Evolutionary conservation across 2,329 filamentous ascomycete genomes (phyloP).

Genomic region (Penicillium sp.): DNA sequence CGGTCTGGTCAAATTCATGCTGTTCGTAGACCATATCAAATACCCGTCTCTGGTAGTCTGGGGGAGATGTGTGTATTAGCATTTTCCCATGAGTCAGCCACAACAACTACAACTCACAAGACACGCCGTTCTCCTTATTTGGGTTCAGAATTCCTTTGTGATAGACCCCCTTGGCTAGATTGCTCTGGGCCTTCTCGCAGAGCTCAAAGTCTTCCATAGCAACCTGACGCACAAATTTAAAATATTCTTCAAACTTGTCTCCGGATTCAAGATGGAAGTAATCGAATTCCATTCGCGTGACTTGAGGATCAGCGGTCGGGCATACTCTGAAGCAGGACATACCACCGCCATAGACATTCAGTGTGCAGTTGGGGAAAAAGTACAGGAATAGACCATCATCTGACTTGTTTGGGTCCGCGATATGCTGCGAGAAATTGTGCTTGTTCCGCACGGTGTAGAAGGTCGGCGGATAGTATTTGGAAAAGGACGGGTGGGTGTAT

Average conservation of each 20-base stretch:
- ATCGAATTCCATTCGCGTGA: slow-evolving; percentile 58
- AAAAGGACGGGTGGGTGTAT: slow-evolving; percentile 58
- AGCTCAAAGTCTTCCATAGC: slow-evolving; percentile 57
- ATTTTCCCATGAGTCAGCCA: slow-evolving; percentile 9
- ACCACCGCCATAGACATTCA: slow-evolving; percentile 59
- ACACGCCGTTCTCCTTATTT: slow-evolving; percentile 55
- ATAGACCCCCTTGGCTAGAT: slow-evolving; percentile 55
- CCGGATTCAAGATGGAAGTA: slow-evolving; percentile 54
- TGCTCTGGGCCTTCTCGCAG: slow-evolving; percentile 56
- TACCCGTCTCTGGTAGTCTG: slow-evolving; percentile 49
- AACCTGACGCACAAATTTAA: slow-evolving; percentile 56
- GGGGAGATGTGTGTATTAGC: slow-evolving; percentile 5
- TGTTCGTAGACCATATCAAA: slow-evolving; percentile 47
- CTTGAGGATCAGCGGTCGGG: slow-evolving; percentile 49
- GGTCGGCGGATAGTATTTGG: slow-evolving; percentile 54
- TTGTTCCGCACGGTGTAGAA: slow-evolving; percentile 57
- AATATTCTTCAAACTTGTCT: slow-evolving; percentile 58
- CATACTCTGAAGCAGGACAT: slow-evolving; percentile 58
- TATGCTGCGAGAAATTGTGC: slow-evolving; percentile 56
- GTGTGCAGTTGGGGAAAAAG: slow-evolving; percentile 57
- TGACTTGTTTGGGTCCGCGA: slow-evolving; percentile 53
- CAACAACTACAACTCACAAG: slow-evolving; percentile 39
- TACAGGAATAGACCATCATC: slow-evolving; percentile 57
- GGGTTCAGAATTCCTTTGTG: slow-evolving; percentile 56
- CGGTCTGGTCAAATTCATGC: slow-evolving; percentile 37